Base-by-base conservation (phyloP, 768 basidiomycete species). In the Rhodotorula babjevae region DNA sequence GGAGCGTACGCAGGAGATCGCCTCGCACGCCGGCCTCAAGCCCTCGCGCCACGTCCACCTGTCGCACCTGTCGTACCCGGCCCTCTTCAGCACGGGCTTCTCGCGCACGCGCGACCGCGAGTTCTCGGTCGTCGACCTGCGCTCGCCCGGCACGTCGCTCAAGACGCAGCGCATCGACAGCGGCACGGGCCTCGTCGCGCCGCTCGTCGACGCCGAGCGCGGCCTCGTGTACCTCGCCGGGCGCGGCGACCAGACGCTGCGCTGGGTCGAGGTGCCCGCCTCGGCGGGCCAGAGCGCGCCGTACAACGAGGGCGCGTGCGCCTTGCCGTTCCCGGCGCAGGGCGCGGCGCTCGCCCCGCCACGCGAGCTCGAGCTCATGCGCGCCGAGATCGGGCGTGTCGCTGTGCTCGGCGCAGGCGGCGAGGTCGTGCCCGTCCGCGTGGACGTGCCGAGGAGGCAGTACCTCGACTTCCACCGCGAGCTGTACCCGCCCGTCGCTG, bases 381-480 rank as follows among this genome's bases (percentile, higher is more conserved):
- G 80, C 44, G 81, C 81, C 10, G 80, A 82, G 73, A 80, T 83
- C 61, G 79, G 78, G 19, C 78, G 77, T 21, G 44, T 82, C 25
- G 72, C 78, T 25, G 71, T 80, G 15, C 71, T 78, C 50, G 57
- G 47, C 49, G 31, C 78, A 3, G n/a, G 79, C 63, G 78, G 78
- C 10, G 74, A 78, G 3, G 65, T 83, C 47, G n/a, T 82, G 0
- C 82, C 82, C 7, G 67, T 81, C 0, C 65, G 79, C 2, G 71
- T 82, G 58, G 72, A 68, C 55, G 81, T 82, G 0, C 82, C 82
- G 10, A 72, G 80, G 59, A 67, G 81, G 66, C 80, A 80, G 61
- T 77, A 81, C 59, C 77, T 83, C 55, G 82, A 83, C 69, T 83
- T 79, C 60, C 80, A 81, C 69, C 67, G 77, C 15, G 81, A 82